Conservation (phyloP, 768 basidiomycete species). For the Auricularia cornea region DNA sequence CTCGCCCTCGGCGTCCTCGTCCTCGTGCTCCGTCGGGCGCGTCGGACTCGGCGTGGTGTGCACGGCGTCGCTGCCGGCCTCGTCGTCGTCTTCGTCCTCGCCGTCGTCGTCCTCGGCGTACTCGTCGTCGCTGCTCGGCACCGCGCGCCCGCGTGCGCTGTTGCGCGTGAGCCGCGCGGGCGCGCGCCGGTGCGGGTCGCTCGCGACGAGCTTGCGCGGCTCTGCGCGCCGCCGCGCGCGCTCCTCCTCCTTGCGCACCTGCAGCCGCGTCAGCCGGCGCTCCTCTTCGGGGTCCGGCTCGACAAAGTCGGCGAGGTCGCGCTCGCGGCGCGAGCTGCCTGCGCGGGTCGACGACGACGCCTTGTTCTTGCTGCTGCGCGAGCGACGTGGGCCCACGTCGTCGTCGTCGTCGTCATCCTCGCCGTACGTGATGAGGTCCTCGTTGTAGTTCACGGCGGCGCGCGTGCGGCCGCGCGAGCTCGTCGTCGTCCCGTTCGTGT, state of each 20-base stretch:
- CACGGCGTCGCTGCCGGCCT: constrained; percentile 30
- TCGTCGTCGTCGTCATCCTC: constrained; percentile 44
- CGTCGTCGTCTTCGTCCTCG: constrained; percentile 22
- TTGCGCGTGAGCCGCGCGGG: neutral
- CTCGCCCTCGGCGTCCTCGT: constrained; percentile 28
- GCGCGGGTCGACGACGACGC: constrained; percentile 24
- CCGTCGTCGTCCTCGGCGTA: constrained; percentile 14
- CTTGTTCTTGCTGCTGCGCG: neutral
- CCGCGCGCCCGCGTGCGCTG: no score
- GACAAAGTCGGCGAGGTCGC: neutral
- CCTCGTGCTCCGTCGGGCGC: constrained; percentile 23
- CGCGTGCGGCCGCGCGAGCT: constrained; percentile 19
- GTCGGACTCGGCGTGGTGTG: constrained; percentile 19
- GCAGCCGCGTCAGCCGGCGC: constrained; percentile 17
- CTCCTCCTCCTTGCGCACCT: constrained; percentile 49
- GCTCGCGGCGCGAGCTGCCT: neutral
- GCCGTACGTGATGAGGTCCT: constrained; percentile 11
- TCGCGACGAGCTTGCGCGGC: constrained; percentile 17
- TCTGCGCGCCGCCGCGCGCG: constrained; percentile 36
- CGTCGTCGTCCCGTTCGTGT: constrained; percentile 13
- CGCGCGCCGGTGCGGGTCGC: neutral
- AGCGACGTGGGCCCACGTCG: constrained; percentile 29
- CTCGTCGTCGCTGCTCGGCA: constrained; percentile 5
- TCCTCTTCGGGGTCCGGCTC: constrained; percentile 16
- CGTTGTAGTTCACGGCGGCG: constrained; percentile 10